These are phyloP conservation scores for Xylaria cubensis DNA, from an alignment of 495 filamentous ascomycete species.

Conservation along the genomic window DNA sequence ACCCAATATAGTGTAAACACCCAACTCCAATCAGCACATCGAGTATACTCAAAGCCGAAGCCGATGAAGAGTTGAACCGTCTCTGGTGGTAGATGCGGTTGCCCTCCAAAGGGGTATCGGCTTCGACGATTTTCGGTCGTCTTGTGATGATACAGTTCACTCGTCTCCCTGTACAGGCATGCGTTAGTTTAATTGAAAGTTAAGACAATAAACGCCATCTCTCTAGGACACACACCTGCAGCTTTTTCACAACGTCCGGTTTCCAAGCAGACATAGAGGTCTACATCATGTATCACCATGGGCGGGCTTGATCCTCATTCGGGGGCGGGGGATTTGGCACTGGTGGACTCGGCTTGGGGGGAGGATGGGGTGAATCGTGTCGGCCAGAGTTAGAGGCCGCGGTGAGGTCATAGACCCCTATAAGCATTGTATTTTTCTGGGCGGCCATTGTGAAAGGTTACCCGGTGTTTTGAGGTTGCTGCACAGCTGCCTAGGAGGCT, in stretches of 20 bases:
- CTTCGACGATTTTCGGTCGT: background rate
- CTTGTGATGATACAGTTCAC: background rate
- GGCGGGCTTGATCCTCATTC: background rate
- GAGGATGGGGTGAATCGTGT: slow-evolving; percentile 16
- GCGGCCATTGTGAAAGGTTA: background rate
- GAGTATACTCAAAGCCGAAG: background rate
- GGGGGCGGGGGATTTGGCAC: slow-evolving; percentile 22
- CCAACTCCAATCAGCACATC: background rate
- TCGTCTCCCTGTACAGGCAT: background rate
- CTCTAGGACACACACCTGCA: background rate
- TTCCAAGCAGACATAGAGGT: background rate
- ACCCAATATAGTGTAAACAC: background rate
- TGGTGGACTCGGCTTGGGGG: slow-evolving; percentile 17
- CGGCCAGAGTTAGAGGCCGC: background rate
- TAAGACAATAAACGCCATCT: background rate
- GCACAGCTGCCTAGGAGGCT: background rate
- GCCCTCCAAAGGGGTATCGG: background rate
- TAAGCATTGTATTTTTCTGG: background rate
- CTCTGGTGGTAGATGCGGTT: background rate
- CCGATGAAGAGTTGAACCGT: background rate
- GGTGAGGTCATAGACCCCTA: background rate
- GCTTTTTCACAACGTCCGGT: background rate
- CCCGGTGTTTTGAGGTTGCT: background rate
- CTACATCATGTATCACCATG: background rate
- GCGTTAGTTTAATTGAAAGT: background rate